These are phyloP conservation scores for Talaromyces sp. DNA, from an alignment of 2,329 filamentous ascomycete species.

Conservation along the genomic window DNA sequence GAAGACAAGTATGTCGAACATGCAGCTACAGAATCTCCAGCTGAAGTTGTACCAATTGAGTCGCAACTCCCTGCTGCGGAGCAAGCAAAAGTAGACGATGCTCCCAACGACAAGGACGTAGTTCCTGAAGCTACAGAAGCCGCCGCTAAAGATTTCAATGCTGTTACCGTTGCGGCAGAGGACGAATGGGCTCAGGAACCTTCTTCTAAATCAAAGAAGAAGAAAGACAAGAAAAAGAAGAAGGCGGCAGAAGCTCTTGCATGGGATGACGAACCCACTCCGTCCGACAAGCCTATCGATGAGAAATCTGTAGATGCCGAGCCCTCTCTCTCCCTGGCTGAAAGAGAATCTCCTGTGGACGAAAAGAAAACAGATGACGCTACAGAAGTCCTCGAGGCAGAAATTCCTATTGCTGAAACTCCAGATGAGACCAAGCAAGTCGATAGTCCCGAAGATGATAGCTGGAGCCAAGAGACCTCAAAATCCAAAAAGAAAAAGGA, in stretches of 20 bases:
- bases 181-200: neutral
- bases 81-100: neutral
- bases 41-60: neutral
- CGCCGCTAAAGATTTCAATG: neutral
- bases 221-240: slow-evolving; percentile 24
- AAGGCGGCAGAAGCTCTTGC: slow-evolving; percentile 17
- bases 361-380: neutral
- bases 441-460: neutral
- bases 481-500: slow-evolving; percentile 32
- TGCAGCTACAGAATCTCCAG: neutral
- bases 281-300: neutral
- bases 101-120: neutral
- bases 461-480: slow-evolving; percentile 7
- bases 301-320: neutral
- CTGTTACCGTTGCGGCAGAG: neutral
- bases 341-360: neutral
- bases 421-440: neutral
- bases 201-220: slow-evolving; percentile 33
- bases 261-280: slow-evolving; percentile 25
- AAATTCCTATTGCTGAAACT: neutral
- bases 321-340: neutral
- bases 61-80: neutral
- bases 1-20: neutral
- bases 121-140: neutral
- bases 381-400: neutral